Conservation (phyloP, 2,329 filamentous ascomycete species). For the Drechslerella dactyloides region DNA sequence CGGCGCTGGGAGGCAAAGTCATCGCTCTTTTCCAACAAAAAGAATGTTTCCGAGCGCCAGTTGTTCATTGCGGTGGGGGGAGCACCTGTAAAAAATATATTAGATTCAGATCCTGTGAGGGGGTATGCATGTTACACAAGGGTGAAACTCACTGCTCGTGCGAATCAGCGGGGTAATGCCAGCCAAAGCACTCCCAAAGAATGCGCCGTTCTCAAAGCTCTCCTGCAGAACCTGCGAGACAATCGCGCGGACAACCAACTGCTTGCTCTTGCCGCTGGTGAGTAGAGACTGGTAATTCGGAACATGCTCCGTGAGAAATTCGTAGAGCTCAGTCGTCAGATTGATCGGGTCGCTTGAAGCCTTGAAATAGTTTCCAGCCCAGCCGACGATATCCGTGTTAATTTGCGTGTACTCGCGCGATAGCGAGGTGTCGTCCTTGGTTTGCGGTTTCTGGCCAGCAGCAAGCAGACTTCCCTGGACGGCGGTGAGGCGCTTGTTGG, state of each 20-base stretch:
- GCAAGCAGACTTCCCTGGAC: slow-evolving; percentile 48
- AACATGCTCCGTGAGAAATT: slow-evolving; percentile 46
- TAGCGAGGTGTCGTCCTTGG: slow-evolving; percentile 41
- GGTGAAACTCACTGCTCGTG: slow-evolving; percentile 38
- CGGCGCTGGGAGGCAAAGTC: slow-evolving; percentile 37
- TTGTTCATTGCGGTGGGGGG: slow-evolving; percentile 32
- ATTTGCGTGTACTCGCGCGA: slow-evolving; percentile 42
- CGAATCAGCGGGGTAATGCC: slow-evolving; percentile 32
- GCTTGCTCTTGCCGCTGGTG: slow-evolving; percentile 44
- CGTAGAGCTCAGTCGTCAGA: slow-evolving; percentile 42
- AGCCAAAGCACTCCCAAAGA: slow-evolving; percentile 41
- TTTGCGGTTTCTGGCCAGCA: slow-evolving; percentile 48
- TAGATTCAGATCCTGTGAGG: slow-evolving; percentile 1
- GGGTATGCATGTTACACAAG: background rate
- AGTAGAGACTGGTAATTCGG: slow-evolving; percentile 33
- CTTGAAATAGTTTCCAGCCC: slow-evolving; percentile 47
- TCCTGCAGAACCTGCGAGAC: slow-evolving; percentile 47
- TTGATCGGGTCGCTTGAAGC: slow-evolving; percentile 44
- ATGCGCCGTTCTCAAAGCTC: slow-evolving; percentile 42
- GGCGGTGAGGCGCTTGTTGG: slow-evolving; percentile 45
- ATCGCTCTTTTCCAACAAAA: slow-evolving; percentile 47
- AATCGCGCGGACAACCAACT: slow-evolving; percentile 48
- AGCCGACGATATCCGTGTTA: slow-evolving; percentile 43
- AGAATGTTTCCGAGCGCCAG: slow-evolving; percentile 49
- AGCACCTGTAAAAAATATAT: slow-evolving; percentile 21